Percentiles rank a stretch among this genome's conserved stretches.
phyloP scores from a whole-genome alignment of 768 basidiomycete genomes.

The Rhizopogon vulgaris region DNA sequence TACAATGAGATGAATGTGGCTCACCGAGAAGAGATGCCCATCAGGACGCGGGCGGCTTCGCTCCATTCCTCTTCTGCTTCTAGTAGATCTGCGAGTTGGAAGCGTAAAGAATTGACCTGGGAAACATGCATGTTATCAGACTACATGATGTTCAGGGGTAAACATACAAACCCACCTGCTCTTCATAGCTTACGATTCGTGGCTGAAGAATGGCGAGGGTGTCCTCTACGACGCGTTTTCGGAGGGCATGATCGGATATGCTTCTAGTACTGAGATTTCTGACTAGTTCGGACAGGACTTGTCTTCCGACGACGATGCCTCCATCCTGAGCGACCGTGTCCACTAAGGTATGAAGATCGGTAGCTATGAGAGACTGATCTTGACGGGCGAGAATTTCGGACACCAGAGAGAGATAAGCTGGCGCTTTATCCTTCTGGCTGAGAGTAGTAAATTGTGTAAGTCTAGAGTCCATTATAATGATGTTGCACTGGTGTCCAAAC shows the following conservation, averaged over 20 bases:
- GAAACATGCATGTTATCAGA: background rate
- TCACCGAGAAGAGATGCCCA: constrained; percentile 81
- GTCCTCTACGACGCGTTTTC: constrained; percentile 71
- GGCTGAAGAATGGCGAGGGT: constrained; percentile 67
- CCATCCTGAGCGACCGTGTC: constrained; percentile 75
- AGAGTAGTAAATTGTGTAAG: constrained; percentile 58
- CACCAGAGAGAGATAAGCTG: constrained; percentile 66
- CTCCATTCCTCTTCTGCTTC: constrained; percentile 92
- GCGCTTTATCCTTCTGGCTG: constrained; percentile 80
- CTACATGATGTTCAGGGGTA: constrained; percentile 1
- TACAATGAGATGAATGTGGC: constrained; percentile 49
- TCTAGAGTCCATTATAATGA: constrained; percentile 53
- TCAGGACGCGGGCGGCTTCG: constrained; percentile 85
- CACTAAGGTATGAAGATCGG: constrained; percentile 66
- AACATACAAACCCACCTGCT: constrained; percentile 59
- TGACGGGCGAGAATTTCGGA: constrained; percentile 54
- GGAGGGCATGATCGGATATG: constrained; percentile 48
- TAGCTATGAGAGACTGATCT: constrained; percentile 36
- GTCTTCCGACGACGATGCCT: constrained; percentile 83
- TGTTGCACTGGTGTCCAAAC: background rate
- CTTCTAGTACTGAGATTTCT: constrained; percentile 53
- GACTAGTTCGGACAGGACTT: constrained; percentile 82
- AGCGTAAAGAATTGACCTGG: constrained; percentile 78
- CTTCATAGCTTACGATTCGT: constrained; percentile 87
- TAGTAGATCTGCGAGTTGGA: constrained; percentile 86